phyloP scores from a whole-genome alignment of 768 basidiomycete genomes.

The Mycena venus region DNA sequence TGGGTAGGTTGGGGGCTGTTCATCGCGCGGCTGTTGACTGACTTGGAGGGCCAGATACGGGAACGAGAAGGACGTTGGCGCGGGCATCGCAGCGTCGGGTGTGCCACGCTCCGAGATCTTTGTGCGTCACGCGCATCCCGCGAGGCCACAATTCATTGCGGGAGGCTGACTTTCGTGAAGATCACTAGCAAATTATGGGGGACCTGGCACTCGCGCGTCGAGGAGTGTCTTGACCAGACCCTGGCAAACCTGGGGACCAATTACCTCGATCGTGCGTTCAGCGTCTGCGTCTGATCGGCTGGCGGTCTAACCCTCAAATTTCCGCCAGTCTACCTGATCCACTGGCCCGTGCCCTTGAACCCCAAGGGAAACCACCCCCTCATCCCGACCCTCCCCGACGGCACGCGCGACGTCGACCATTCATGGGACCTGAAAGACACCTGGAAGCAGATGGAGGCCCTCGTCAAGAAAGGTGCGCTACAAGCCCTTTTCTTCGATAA shows the following conservation, averaged over 20 bases:
- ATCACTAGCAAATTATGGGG: conserved; percentile 82
- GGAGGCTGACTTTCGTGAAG: conserved; percentile 49
- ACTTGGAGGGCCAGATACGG: conserved; percentile 63
- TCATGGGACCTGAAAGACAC: conserved; percentile 79
- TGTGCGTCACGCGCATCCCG: conserved; percentile 52
- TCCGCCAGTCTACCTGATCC: conserved; percentile 71
- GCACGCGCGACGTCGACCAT: conserved; percentile 76
- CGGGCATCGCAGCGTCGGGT: conserved; percentile 83
- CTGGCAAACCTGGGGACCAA: conserved; percentile 85
- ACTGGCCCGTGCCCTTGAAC: conserved; percentile 87
- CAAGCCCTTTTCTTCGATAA: too few species aligned
- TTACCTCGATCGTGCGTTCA: conserved; percentile 81
- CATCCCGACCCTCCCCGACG: conserved; percentile 71
- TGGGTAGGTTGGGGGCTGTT: conserved; percentile 12
- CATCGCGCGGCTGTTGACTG: too few species aligned
- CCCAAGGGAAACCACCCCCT: conserved; percentile 73
- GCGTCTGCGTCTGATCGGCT: conserved; percentile 25
- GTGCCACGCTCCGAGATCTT: conserved; percentile 78
- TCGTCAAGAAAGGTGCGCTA: conserved; percentile 71
- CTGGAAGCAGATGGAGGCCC: conserved; percentile 87
- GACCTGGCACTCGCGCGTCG: conserved; percentile 78
- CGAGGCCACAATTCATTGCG: too few species aligned
- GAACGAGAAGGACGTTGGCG: conserved; percentile 88
- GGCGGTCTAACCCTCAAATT: conserved; percentile 12
- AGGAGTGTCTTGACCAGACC: conserved; percentile 80